Conservation (phyloP, 345 rosid species). For the Carallia pectinifolia region DNA sequence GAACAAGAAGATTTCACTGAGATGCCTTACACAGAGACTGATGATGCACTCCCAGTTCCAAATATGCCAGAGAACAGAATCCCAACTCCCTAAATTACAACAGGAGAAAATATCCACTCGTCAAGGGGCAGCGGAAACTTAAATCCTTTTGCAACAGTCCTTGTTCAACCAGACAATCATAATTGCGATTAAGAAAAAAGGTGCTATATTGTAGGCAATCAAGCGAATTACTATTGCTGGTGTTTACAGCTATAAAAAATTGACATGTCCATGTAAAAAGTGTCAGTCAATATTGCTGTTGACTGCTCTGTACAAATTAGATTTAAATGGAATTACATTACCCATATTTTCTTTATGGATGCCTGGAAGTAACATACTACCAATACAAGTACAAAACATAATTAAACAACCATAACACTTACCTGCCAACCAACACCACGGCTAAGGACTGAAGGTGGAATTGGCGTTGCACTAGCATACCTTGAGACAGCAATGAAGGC, state of each 20-base stretch:
- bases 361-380: background rate
- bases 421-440: slow-evolving; percentile 99
- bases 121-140: background rate
- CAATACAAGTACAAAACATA: background rate
- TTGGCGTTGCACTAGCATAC: slow-evolving; percentile 88
- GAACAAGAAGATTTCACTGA: slow-evolving; percentile 10
- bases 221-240: background rate
- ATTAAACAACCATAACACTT: slow-evolving; percentile 13
- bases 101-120: background rate
- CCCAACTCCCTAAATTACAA: slow-evolving; percentile 71
- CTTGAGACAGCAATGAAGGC: slow-evolving; percentile 80
- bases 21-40: slow-evolving; percentile 76
- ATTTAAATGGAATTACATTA: background rate
- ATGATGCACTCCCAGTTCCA: slow-evolving; percentile 91
- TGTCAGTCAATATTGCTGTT: too few species aligned
- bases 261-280: too few species aligned
- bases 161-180: background rate
- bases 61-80: slow-evolving; percentile 86
- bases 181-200: background rate
- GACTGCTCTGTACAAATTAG: background rate
- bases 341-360: background rate
- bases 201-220: background rate
- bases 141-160: background rate
- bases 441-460: slow-evolving; percentile 92
- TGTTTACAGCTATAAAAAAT: background rate